Evolutionary conservation across 1,284 basidiomycete species (phyloP).

Genomic region (Bothia castanella): DNA sequence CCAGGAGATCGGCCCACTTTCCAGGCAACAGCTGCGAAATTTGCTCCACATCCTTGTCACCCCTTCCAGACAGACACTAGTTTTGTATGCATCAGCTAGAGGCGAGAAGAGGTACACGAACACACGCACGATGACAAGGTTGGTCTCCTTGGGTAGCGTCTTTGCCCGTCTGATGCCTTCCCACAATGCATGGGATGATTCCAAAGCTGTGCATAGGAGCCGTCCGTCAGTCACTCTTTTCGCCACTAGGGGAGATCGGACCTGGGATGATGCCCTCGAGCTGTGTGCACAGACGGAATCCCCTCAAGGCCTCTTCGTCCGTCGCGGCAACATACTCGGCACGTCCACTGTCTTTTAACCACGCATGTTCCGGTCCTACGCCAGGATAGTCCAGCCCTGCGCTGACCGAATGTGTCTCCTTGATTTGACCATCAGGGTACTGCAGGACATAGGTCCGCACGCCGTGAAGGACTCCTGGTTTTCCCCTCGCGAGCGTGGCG

Average conservation of each 20-base stretch:
- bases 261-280: conserved; percentile 97
- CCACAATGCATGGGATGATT: conserved; percentile 96
- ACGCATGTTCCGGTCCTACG: conserved; percentile 97
- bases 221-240: conserved; percentile 2
- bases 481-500: conserved; percentile 87
- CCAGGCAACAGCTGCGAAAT: conserved; percentile 78
- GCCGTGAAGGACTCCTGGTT: conserved; percentile 94
- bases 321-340: conserved; percentile 94
- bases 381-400: conserved; percentile 92
- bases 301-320: conserved; percentile 89
- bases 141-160: conserved; percentile 76
- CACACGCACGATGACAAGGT: conserved; percentile 85
- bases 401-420: conserved; percentile 95
- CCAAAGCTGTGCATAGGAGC: conserved; percentile 78
- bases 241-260: too few species aligned
- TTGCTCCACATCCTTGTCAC: conserved; percentile 94
- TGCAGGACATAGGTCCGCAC: conserved; percentile 95
- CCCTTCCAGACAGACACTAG: conserved; percentile 84
- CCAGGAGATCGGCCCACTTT: conserved; percentile 85
- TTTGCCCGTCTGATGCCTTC: conserved; percentile 84
- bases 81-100: conserved; percentile 12
- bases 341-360: conserved; percentile 90
- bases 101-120: neutral
- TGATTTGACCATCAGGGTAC: conserved; percentile 85
- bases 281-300: conserved; percentile 90